phyloP scores from a whole-genome alignment of 2,329 filamentous ascomycete species.

The Diaporthe ilicicola region DNA sequence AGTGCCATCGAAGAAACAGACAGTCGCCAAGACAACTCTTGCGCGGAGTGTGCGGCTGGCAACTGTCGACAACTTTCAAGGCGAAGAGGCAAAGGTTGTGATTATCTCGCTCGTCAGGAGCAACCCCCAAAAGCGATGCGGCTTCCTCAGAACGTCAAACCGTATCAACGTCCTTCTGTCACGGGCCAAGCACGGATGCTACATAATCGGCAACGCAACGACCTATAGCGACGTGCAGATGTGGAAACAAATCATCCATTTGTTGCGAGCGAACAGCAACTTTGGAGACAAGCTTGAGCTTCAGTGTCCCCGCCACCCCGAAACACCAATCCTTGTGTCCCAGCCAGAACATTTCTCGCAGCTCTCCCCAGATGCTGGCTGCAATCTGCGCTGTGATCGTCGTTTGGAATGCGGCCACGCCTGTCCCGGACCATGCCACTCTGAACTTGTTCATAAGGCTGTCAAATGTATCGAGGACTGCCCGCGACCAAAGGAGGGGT shows the following conservation, averaged over 20 bases:
- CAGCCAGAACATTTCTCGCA: conserved; percentile 62
- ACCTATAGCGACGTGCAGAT: conserved; percentile 67
- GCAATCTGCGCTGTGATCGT: conserved; percentile 58
- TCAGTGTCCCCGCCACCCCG: conserved; percentile 67
- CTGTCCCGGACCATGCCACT: conserved; percentile 57
- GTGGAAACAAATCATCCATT: conserved; percentile 68
- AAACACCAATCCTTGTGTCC: conserved; percentile 53
- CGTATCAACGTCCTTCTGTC: conserved; percentile 75
- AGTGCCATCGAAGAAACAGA: not conserved
- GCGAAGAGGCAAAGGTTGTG: conserved; percentile 77
- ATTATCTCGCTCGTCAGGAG: conserved; percentile 76
- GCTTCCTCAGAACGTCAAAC: conserved; percentile 73
- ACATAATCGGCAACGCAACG: conserved; percentile 71
- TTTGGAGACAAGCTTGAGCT: conserved; percentile 62
- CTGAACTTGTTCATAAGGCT: conserved; percentile 54
- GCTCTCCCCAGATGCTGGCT: conserved; percentile 67
- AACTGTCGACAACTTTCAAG: conserved; percentile 81
- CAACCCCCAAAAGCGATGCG: conserved; percentile 65
- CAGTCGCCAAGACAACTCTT: conserved; percentile 50
- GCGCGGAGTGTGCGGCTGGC: conserved; percentile 62
- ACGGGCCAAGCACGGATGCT: conserved; percentile 75
- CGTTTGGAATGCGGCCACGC: conserved; percentile 57
- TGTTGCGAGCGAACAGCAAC: conserved; percentile 55
- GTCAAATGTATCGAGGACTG: conserved; percentile 56
- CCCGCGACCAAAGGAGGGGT: conserved; percentile 49